Evolutionary conservation across 768 basidiomycete genomes (phyloP).

Genomic region (Macrolepiota fuliginosa): DNA sequence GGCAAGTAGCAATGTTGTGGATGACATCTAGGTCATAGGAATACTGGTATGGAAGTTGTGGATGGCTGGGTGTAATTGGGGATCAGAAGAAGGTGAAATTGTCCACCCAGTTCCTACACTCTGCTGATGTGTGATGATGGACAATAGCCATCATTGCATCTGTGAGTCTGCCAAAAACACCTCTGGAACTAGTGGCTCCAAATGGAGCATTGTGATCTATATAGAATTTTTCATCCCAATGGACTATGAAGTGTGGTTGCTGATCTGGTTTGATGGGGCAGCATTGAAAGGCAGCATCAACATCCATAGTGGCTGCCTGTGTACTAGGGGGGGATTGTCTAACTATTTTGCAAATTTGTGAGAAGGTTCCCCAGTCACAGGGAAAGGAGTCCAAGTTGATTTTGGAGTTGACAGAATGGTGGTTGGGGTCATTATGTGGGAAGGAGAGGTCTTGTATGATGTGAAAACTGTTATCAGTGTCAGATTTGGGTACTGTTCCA

Average conservation of each 20-base stretch:
- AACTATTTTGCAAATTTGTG: conserved; percentile 11
- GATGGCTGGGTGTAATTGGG: too few relatives aligned
- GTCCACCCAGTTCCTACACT: too few relatives aligned
- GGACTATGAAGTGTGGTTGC: conserved; percentile 22
- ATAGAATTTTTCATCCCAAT: conserved; percentile 14
- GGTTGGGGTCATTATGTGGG: conserved; percentile 18
- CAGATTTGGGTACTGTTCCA: conserved; percentile 33
- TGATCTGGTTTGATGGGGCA: conserved; percentile 28
- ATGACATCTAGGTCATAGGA: too few relatives aligned
- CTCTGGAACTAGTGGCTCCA: too few relatives aligned
- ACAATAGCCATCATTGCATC: too few relatives aligned
- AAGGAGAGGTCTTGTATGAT: conserved; percentile 33
- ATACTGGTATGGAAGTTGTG: too few relatives aligned
- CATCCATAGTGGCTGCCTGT: conserved; percentile 34
- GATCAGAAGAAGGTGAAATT: too few relatives aligned
- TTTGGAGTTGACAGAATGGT: conserved; percentile 27
- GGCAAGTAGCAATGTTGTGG: too few relatives aligned
- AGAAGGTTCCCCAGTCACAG: conserved; percentile 21
- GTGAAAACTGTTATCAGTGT: conserved; percentile 18
- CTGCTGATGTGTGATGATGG: too few relatives aligned
- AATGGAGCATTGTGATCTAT: too few relatives aligned
- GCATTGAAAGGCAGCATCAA: conserved; percentile 32
- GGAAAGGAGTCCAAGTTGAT: conserved; percentile 29
- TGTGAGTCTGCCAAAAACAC: too few relatives aligned
- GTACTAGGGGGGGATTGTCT: conserved; percentile 26